A percentile compares a stretch with the other conserved stretches of the same genome.
phyloP scores from a whole-genome alignment of 2,329 filamentous ascomycete genomes.

The Xylaria hypoxylon region DNA sequence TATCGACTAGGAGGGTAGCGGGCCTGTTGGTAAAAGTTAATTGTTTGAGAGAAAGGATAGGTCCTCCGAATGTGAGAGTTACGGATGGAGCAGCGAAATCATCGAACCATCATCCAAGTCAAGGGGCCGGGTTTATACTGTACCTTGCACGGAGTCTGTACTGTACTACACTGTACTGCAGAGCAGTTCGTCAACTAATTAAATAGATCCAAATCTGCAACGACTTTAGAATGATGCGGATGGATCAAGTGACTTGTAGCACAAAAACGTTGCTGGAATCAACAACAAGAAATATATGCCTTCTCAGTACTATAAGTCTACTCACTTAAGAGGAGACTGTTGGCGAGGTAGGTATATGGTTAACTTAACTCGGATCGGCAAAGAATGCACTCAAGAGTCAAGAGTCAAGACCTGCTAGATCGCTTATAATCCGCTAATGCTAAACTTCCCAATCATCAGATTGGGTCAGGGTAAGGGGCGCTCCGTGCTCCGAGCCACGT shows the following conservation, averaged over 20 bases:
- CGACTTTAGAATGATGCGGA: neutral
- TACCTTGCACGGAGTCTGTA: conserved; percentile 36
- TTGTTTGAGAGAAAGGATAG: conserved; percentile 23
- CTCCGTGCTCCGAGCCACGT: conserved; percentile 33
- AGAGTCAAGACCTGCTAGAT: conserved; percentile 4
- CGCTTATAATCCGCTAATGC: conserved; percentile 25
- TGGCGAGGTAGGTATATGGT: conserved; percentile 11
- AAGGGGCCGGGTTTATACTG: conserved; percentile 37
- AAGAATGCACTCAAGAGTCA: conserved; percentile 20
- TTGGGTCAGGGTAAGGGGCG: conserved; percentile 25
- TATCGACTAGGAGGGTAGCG: conserved; percentile 30
- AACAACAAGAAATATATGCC: conserved; percentile 8
- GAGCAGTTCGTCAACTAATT: conserved; percentile 3
- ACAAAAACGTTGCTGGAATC: conserved; percentile 6
- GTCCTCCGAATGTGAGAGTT: conserved; percentile 19
- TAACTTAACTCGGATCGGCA: conserved; percentile 18
- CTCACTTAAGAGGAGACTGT: conserved; percentile 15
- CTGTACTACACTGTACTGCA: conserved; percentile 12
- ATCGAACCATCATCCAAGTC: conserved; percentile 39
- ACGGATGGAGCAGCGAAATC: conserved; percentile 34
- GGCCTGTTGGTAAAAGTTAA: conserved; percentile 41
- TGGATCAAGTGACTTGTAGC: conserved; percentile 14
- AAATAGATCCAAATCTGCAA: neutral
- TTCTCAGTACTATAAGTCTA: conserved; percentile 13
- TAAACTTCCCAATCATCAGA: conserved; percentile 33